phyloP scores from a whole-genome alignment of 352 stramenopile genomes.

The Pythium insidiosum region DNA sequence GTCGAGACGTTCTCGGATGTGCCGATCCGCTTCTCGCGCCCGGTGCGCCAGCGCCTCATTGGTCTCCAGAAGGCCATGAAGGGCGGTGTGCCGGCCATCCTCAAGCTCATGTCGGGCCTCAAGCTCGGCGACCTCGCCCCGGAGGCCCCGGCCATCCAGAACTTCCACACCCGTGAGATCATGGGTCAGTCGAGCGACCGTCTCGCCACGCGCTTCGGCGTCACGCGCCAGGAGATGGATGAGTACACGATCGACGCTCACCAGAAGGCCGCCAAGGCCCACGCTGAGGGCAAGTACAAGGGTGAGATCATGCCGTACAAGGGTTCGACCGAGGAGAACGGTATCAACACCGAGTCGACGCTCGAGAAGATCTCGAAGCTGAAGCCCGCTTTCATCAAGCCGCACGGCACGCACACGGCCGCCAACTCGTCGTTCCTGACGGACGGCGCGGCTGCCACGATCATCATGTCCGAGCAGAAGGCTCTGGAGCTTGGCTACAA shows the following conservation, averaged over 20 bases:
- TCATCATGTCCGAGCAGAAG: constrained; percentile 98
- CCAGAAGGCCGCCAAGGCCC: constrained; percentile 90
- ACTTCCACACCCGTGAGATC: constrained; percentile 98
- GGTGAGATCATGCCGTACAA: constrained; percentile 93
- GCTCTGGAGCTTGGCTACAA: constrained; percentile 93
- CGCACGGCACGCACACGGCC: constrained; percentile 96
- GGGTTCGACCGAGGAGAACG: constrained; percentile 94
- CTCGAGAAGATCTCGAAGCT: constrained; percentile 93
- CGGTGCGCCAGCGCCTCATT: constrained; percentile 75
- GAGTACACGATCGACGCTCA: constrained; percentile 95
- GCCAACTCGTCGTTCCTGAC: constrained; percentile 98
- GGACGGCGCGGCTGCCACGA: constrained; percentile 91
- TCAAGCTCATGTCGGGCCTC: constrained; percentile 92
- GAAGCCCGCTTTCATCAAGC: constrained; percentile 98
- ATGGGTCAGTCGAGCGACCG: constrained; percentile 98
- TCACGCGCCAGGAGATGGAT: constrained; percentile 95
- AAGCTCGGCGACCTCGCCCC: constrained; percentile 88
- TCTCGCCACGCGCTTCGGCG: constrained; percentile 90
- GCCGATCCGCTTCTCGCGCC: constrained; percentile 93
- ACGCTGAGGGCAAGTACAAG: constrained; percentile 92
- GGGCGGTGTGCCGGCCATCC: constrained; percentile 82
- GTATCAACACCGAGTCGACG: constrained; percentile 94
- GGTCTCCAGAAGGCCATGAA: constrained; percentile 93
- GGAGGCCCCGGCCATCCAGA: constrained; percentile 96
- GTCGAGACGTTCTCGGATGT: constrained; percentile 97